These are phyloP conservation scores for Solanum peruvianum DNA, from an alignment of 257 asterid genomes.

Conservation along the genomic window DNA sequence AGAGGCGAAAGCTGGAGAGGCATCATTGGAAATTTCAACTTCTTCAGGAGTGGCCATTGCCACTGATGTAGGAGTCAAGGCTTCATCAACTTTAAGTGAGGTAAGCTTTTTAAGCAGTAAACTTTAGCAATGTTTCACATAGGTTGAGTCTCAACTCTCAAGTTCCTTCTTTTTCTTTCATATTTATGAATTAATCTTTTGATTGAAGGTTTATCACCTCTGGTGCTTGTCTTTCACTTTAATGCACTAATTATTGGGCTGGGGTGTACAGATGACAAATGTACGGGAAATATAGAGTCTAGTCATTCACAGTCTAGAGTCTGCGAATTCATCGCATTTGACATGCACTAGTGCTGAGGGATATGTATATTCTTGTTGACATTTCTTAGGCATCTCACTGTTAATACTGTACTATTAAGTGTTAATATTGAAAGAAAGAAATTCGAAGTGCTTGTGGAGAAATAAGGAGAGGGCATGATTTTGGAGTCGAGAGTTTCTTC, in stretches of 20 bases:
- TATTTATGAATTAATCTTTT: background rate
- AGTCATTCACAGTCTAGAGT: background rate
- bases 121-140: background rate
- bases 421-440: too few species aligned
- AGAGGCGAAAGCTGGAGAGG: slow-evolving; percentile 3
- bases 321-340: background rate
- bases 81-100: slow-evolving; percentile 8
- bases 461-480: too few species aligned
- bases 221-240: background rate
- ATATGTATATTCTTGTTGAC: background rate
- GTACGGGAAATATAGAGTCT: background rate
- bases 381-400: background rate
- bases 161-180: background rate
- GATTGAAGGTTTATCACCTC: background rate
- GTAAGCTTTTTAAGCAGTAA: slow-evolving; percentile 7
- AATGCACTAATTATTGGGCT: background rate
- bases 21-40: slow-evolving; percentile 15
- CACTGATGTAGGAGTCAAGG: slow-evolving; percentile 12
- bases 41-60: slow-evolving; percentile 4
- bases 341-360: background rate
- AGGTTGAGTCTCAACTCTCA: background rate
- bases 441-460: too few species aligned
- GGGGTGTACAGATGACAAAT: background rate
- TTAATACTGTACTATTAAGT: background rate
- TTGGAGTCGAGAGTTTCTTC: too few species aligned